Evolutionary conservation across 1,139 yeast species (phyloP).

Genomic region (Yamadazyma friedrichii): DNA sequence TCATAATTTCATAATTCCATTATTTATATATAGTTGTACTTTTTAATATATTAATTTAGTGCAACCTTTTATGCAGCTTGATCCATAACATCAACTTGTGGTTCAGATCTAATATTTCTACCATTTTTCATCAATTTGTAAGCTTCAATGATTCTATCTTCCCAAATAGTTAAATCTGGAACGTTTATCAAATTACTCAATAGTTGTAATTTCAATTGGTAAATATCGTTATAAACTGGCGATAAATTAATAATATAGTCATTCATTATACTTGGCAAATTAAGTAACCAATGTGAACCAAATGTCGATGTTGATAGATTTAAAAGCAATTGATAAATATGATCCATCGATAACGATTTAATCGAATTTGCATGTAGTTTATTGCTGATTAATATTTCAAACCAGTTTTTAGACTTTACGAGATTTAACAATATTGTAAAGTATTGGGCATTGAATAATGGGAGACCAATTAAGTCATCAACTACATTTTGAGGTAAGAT

Average conservation of each 20-base stretch:
- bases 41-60: too few species aligned
- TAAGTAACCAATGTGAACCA: slow-evolving; percentile 24
- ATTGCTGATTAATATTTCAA: slow-evolving; percentile 17
- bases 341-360: slow-evolving; percentile 24
- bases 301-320: slow-evolving; percentile 22
- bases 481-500: slow-evolving; percentile 17
- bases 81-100: slow-evolving; percentile 31
- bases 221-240: slow-evolving; percentile 24
- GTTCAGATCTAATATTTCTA: slow-evolving; percentile 22
- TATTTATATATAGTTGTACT: too few species aligned
- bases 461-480: slow-evolving; percentile 18
- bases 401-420: slow-evolving; percentile 20
- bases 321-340: slow-evolving; percentile 23
- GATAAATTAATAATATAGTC: slow-evolving; percentile 19
- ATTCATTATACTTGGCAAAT: slow-evolving; percentile 27
- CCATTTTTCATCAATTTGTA: slow-evolving; percentile 33
- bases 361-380: slow-evolving; percentile 20
- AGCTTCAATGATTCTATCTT: slow-evolving; percentile 19
- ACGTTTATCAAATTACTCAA: slow-evolving; percentile 22
- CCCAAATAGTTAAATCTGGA: slow-evolving; percentile 27
- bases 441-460: slow-evolving; percentile 23
- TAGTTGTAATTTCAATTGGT: slow-evolving; percentile 25
- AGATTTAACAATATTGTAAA: slow-evolving; percentile 32
- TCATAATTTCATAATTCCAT: too few species aligned
- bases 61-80: slow-evolving; percentile 14